phyloP scores from a whole-genome alignment of 345 rosid species.

The Brassica rapa region DNA sequence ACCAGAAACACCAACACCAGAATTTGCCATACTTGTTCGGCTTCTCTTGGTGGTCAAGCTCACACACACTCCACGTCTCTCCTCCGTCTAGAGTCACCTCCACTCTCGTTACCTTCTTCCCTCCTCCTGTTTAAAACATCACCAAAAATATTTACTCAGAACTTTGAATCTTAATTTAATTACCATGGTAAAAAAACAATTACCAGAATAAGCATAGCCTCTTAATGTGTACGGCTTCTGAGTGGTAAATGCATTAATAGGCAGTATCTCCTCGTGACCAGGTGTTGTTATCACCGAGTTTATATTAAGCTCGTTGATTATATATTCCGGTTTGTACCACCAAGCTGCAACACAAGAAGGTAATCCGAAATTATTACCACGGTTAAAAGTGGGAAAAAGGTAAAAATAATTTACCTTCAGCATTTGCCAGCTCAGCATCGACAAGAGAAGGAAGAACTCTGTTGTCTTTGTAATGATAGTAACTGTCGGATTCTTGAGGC shows the following conservation, averaged over 20 bases:
- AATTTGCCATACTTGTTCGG: conserved; percentile 68
- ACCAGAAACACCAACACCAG: conserved; percentile 99
- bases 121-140: conserved; percentile 59
- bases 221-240: conserved; percentile 74
- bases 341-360: conserved; percentile 50
- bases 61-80: conserved; percentile 86
- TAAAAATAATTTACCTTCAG: conserved; percentile 58
- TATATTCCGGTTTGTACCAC: conserved; percentile 91
- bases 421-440: conserved; percentile 84
- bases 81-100: conserved; percentile 95
- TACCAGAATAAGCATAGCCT: conserved; percentile 93
- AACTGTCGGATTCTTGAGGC: conserved; percentile 65
- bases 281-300: conserved; percentile 96
- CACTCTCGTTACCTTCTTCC: conserved; percentile 91
- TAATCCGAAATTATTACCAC: neutral
- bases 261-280: conserved; percentile 73
- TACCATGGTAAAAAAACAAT: neutral
- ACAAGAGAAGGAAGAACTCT: conserved; percentile 85
- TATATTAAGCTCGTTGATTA: conserved; percentile 83
- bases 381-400: neutral
- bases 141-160: neutral
- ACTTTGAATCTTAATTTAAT: neutral
- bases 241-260: conserved; percentile 79
- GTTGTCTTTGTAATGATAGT: conserved; percentile 83
- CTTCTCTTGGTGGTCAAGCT: conserved; percentile 69